phyloP scores from a whole-genome alignment of 2,329 filamentous ascomycete species.

The Arthrobotrys iridis region DNA sequence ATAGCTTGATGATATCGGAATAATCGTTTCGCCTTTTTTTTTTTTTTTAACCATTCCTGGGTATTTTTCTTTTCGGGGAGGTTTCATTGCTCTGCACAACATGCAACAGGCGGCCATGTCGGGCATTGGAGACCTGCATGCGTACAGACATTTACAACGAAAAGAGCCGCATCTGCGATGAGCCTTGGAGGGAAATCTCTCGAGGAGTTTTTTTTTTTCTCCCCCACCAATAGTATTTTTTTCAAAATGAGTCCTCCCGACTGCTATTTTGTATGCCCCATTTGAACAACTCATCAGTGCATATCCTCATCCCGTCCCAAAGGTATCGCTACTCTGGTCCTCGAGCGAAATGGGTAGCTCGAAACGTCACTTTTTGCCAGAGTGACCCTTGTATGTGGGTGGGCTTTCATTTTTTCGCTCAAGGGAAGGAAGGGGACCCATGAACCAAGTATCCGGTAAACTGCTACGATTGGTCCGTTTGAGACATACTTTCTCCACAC shows the following conservation, averaged over 20 bases:
- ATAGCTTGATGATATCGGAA: constrained; percentile 48
- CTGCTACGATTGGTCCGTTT: constrained; percentile 48
- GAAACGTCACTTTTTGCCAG: constrained; percentile 49
- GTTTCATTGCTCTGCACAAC: constrained; percentile 21
- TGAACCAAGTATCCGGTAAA: constrained; percentile 55
- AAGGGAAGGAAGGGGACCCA: constrained; percentile 54
- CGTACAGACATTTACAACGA: not conserved
- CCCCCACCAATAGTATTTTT: constrained; percentile 6
- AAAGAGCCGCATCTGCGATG: constrained; percentile 39
- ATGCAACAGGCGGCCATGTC: constrained; percentile 29
- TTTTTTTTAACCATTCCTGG: constrained; percentile 3
- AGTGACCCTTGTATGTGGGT: constrained; percentile 25
- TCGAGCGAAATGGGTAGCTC: constrained; percentile 34
- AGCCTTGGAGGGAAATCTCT: not conserved
- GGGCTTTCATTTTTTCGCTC: constrained; percentile 47
- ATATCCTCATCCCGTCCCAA: constrained; percentile 39
- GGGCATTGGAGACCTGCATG: constrained; percentile 24
- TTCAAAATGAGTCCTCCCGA: constrained; percentile 19
- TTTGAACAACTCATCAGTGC: constrained; percentile 54
- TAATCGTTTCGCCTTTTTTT: constrained; percentile 28
- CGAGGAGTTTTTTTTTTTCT: not conserved
- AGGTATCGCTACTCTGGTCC: constrained; percentile 14
- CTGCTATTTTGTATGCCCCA: constrained; percentile 40
- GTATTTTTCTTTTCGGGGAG: too few species aligned
- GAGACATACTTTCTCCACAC: constrained; percentile 42